Conservation (phyloP, 2,329 filamentous ascomycete genomes). For the Phialophora expanda region DNA sequence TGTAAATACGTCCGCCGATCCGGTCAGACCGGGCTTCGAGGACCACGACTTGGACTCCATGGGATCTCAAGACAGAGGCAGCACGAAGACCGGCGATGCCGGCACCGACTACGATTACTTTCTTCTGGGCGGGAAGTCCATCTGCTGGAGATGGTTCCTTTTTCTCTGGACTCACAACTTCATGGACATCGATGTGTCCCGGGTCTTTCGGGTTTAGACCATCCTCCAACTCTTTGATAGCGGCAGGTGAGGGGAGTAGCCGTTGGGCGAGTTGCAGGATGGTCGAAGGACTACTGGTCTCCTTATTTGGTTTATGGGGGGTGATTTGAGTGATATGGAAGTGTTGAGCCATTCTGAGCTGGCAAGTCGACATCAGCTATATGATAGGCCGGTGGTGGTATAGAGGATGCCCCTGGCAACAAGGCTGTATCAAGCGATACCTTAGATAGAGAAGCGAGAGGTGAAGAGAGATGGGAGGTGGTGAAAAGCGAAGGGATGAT, state of each 20-base stretch:
- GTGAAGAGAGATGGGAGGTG: slow-evolving; percentile 14
- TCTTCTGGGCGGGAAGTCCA: slow-evolving; percentile 33
- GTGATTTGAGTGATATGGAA: slow-evolving; percentile 39
- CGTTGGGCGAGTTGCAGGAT: slow-evolving; percentile 37
- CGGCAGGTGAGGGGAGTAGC: slow-evolving; percentile 33
- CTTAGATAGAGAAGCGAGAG: not conserved
- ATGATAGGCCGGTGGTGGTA: slow-evolving; percentile 26
- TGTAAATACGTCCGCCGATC: slow-evolving; percentile 49
- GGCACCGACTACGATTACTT: slow-evolving; percentile 46
- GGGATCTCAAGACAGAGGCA: slow-evolving; percentile 45
- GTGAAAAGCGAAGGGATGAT: slow-evolving; percentile 5
- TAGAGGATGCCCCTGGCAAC: slow-evolving; percentile 8
- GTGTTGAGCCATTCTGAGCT: slow-evolving; percentile 43
- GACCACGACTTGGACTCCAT: slow-evolving; percentile 46
- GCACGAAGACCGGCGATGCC: slow-evolving; percentile 47
- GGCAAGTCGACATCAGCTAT: slow-evolving; percentile 42
- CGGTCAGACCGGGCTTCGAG: slow-evolving; percentile 45
- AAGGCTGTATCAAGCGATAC: slow-evolving; percentile 12
- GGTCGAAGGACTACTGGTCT: slow-evolving; percentile 39
- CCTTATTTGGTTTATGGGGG: slow-evolving; percentile 39
- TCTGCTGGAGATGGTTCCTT: slow-evolving; percentile 24
- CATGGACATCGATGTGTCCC: slow-evolving; percentile 22
- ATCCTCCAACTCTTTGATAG: slow-evolving; percentile 36
- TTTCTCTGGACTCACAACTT: slow-evolving; percentile 36
- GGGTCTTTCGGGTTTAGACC: slow-evolving; percentile 38